phyloP scores from a whole-genome alignment of 1,139 yeast genomes.

The Yamadazyma conglobata region DNA sequence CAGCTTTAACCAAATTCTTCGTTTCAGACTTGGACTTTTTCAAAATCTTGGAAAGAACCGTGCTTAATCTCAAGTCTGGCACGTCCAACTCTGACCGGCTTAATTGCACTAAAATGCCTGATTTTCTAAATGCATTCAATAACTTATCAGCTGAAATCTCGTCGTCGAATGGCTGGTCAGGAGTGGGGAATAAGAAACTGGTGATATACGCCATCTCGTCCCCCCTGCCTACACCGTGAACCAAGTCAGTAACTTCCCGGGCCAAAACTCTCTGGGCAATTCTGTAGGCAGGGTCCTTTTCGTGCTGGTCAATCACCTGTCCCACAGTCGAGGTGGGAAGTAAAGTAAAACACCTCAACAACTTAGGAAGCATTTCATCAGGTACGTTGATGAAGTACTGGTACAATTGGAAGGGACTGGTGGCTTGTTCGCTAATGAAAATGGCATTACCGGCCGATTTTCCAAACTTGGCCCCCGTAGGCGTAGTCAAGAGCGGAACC shows the following conservation, averaged over 20 bases:
- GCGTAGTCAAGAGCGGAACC: slow-evolving; percentile 84
- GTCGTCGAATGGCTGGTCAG: slow-evolving; percentile 47
- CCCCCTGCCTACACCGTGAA: slow-evolving; percentile 82
- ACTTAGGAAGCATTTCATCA: slow-evolving; percentile 69
- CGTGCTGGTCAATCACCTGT: slow-evolving; percentile 49
- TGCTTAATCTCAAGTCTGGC: slow-evolving; percentile 40
- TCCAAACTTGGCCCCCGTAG: slow-evolving; percentile 92
- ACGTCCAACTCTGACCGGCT: slow-evolving; percentile 32
- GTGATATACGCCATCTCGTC: slow-evolving; percentile 62
- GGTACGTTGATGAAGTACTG: slow-evolving; percentile 81
- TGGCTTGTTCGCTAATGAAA: slow-evolving; percentile 69
- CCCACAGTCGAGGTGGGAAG: slow-evolving; percentile 62
- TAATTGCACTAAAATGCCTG: slow-evolving; percentile 53
- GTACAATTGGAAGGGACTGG: slow-evolving; percentile 78
- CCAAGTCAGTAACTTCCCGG: slow-evolving; percentile 76
- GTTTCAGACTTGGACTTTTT: slow-evolving; percentile 51
- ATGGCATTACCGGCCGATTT: slow-evolving; percentile 97
- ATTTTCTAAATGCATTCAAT: slow-evolving; percentile 54
- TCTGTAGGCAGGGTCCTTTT: slow-evolving; percentile 56
- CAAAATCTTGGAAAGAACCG: slow-evolving; percentile 35
- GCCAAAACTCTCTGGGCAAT: slow-evolving; percentile 78
- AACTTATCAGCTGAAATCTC: slow-evolving; percentile 51
- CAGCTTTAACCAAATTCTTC: slow-evolving; percentile 59
- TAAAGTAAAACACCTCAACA: slow-evolving; percentile 75
- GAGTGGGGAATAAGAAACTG: slow-evolving; percentile 61